Evolutionary conservation across 805 yeast genomes (phyloP), one percentile per base, ranked within the genome.

Genomic region (Lipomyces mesembrius): DNA sequence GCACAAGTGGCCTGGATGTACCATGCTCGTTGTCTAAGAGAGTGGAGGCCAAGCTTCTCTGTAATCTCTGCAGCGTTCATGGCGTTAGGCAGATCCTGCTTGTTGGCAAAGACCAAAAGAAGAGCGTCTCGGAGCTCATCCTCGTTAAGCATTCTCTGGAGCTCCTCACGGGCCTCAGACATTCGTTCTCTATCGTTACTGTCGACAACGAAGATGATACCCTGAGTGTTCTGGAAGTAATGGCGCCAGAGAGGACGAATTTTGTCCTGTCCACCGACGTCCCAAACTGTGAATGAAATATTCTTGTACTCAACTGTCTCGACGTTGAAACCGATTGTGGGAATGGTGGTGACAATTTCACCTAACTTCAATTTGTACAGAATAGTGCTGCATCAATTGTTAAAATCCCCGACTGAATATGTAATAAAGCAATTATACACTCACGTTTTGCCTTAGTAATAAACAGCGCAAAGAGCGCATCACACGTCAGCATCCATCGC

Each of bases 191-290:
- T 76, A 78, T 92, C 97, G 7, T 90, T 86, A 5, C 92, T 85
- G 79, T 93, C 98, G 67, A 93, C 89, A 63, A 93, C 98, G 77
- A 91, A 93, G 63, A 93, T 91, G 66, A 93, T 83, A 9, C 97
- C 97, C 76, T 92, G 90, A 3, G 97, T 91, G 51, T 97, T 97
- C 12, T 96, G 90, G 79, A 90, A 92, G 79, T 93, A 93, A 77
- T 93, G 97, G 78, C 97, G 87, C 98, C 98, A 93, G 66, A 93
- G 82, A 0, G 96, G 96, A 76, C 97, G 86, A 73, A 92, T 85
- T 78, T 96, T 83, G 75, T 90, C 96, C 81, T 92, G 98, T 77
- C 97, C 98, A 80, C 98, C 98, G 68, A 95, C 95, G 78, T 91
- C 96, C 96, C 96, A 91, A 76, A 91, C 92, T 68, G 92, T 91